Conservation (phyloP, 805 yeast genomes). For the Pichia phayaonensis region DNA sequence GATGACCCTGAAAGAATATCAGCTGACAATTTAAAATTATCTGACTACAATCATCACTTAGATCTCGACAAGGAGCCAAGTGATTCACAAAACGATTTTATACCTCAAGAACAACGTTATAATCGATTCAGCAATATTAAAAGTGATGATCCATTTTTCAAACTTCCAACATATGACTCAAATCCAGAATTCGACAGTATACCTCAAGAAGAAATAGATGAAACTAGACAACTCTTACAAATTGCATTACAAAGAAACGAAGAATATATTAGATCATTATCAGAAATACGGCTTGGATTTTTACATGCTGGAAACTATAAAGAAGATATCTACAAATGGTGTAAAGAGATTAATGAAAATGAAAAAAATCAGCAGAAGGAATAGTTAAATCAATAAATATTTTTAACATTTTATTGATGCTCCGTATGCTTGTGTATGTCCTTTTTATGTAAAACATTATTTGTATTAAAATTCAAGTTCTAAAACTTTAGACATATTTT, state of each 20-base stretch:
- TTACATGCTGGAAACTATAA: constrained; percentile 73
- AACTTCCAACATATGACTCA: constrained; percentile 42
- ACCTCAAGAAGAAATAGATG: constrained; percentile 53
- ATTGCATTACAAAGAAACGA: constrained; percentile 76
- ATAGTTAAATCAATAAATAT: background rate
- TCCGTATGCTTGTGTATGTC: background rate
- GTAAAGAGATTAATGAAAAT: constrained; percentile 71
- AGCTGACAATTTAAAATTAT: constrained; percentile 58
- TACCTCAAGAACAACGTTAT: background rate
- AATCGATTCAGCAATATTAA: background rate
- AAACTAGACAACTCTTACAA: constrained; percentile 64
- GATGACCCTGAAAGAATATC: constrained; percentile 70
- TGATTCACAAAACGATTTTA: constrained; percentile 11
- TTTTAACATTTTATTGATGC: background rate
- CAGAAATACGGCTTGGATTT: constrained; percentile 65
- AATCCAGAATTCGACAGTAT: constrained; percentile 44
- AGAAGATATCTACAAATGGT: constrained; percentile 70
- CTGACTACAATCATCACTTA: constrained; percentile 62
- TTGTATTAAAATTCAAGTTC: constrained; percentile 1
- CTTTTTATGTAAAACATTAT: background rate
- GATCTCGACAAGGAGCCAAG: constrained; percentile 22
- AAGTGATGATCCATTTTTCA: constrained; percentile 55
- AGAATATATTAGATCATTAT: constrained; percentile 76
- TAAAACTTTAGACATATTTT: constrained; percentile 11
- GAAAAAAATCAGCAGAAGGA: constrained; percentile 7